Base-by-base conservation (phyloP, 1,284 basidiomycete species). In the Coniophora puteana region DNA sequence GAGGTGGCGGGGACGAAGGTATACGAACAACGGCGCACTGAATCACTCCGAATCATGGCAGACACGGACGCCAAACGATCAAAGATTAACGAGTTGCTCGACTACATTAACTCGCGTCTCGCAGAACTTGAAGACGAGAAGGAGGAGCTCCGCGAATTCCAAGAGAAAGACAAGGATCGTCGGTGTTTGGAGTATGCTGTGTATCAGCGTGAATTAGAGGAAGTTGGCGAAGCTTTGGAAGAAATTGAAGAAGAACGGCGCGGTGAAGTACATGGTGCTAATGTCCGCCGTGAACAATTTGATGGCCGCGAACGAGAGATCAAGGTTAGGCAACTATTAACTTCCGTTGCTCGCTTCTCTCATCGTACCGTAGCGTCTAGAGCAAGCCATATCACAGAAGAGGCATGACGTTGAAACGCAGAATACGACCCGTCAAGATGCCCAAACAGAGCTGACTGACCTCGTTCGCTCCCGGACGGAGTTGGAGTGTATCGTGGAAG, bases 1-100 rank as follows among this genome's bases (percentile, higher is more conserved):
- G 96, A 99, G 62, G 95, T 99, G 0, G 96, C 96, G 0, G 96
- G 96, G 1, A 99, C 96, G 0, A 92, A 96, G 54, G 93, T 99
- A 1, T 99, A 99, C 61, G 96, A 99, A 64, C 89, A 96, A 57
- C 84, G 95, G 38, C 80, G 96, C 11, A 56, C 88, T 1, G 95
- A 99, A 61, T 95, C 92, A 10, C 72, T 95, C 22, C 87, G 90
- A 41, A 95, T 99, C 61, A 96, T 99, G 89, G 79, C 91, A 30
- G 94, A 98, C 58, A 99, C 96, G 38, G 92, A 94, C 46, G 76
- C 88, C 3, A 98, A 98, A 59, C 83, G 93, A 12, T 70, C 76
- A 23, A 98, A 97, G 67, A 97, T 99, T 49, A 82, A 78, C 54
- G 93, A 97, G 51, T 70, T 97, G 7, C 73, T 99, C 22, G 79